Evolutionary conservation across 148 eudicot genomes (phyloP).

Genomic region (Hydrangea macrophylla): DNA sequence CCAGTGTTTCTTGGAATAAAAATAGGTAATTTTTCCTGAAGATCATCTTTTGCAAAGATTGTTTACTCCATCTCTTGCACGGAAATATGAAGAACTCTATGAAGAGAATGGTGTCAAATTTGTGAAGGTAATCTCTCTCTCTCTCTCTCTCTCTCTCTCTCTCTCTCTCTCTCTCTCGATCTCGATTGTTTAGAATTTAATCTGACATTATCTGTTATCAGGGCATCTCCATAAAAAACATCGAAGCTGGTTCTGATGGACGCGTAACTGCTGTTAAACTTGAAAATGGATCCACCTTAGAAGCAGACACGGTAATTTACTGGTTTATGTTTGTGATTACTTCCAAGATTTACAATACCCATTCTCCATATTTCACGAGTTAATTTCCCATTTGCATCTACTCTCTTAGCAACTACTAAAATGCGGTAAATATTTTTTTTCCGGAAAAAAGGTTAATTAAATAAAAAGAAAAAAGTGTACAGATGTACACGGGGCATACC

Average conservation of each 20-base stretch:
- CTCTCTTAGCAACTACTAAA: background rate
- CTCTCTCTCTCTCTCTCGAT: conserved; percentile 6
- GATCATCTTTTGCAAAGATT: conserved; percentile 73
- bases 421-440: too few relatives aligned
- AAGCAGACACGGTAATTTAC: conserved; percentile 75
- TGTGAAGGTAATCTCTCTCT: conserved; percentile 47
- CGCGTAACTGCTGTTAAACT: conserved; percentile 74
- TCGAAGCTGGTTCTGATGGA: conserved; percentile 92
- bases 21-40: conserved; percentile 82
- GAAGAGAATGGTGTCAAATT: conserved; percentile 79
- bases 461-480: too few relatives aligned
- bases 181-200: too few relatives aligned
- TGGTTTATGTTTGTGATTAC: conserved; percentile 8
- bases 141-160: background rate
- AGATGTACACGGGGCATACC: too few relatives aligned
- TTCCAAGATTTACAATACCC: too few relatives aligned
- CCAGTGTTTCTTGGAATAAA: conserved; percentile 1
- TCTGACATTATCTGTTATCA: conserved; percentile 24
- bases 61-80: conserved; percentile 87
- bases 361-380: background rate
- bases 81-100: conserved; percentile 74
- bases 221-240: conserved; percentile 71
- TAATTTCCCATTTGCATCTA: background rate
- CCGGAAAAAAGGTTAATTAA: too few relatives aligned
- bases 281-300: conserved; percentile 78